Evolutionary conservation across 2,329 filamentous ascomycete genomes (phyloP), one percentile per base, ranked within the genome.

Genomic region (Talaromyces funiculosus): DNA sequence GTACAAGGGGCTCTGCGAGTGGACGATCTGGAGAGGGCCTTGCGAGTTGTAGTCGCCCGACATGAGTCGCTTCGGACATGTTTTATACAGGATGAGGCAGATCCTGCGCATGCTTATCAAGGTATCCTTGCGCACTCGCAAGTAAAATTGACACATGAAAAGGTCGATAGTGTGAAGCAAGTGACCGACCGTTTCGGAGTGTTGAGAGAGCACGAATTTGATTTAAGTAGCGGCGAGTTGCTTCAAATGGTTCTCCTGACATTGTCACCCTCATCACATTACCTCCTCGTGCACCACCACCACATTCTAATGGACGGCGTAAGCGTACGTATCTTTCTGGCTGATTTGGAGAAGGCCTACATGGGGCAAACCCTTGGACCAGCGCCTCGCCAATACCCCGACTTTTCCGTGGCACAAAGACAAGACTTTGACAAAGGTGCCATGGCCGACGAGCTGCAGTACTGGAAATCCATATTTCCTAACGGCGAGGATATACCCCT

Each of bases 261-360:
- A 3, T 66, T 75, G 0, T 66, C 70, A 8, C n/a, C 53, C 7
- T 14, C 71, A 68, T 0, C 68, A 1, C 47, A 62, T 0, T 74
- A 80, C 59, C 62, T 82, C 3, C 20, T 84, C 0, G 22, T 83
- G 12, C 66, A 67, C 0, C 71, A 70, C 43, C 80, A 82, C 58
- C 80, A 82, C 63, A 81, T 83, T 33, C 63, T 70, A 37, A 73
- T 83, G 69, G 81, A 84, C 60, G 79, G 77, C 2, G 55, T 74
- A 29, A 78, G 77, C 42, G 71, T 73, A 1, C 60, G 75, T 3
- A 61, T 80, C 3, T 66, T 83, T 6, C 7, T 62, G 2, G 4
- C 38, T 18, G 61, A 62, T 35, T 22, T 62, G 4, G 53, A 51
- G 35, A 59, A 51, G 20, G 63, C 69, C 37, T 55, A 54, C 35